Conservation (phyloP, 2,329 filamentous ascomycete genomes). For the Penicillium sp. region DNA sequence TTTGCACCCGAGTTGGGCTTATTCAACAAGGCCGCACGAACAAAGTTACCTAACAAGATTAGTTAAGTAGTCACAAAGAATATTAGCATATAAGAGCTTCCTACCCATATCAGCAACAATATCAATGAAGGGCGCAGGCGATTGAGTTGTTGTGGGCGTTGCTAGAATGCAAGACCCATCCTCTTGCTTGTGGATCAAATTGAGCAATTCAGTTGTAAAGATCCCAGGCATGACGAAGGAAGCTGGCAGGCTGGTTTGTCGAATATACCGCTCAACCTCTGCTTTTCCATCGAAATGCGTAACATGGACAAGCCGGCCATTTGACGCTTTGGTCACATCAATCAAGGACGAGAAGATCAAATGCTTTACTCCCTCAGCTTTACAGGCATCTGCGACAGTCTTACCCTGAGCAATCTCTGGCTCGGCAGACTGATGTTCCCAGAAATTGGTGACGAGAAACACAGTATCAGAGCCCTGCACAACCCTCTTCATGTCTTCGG, state of each 20-base stretch:
- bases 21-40: not conserved
- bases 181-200: slow-evolving; percentile 5
- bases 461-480: slow-evolving; percentile 11
- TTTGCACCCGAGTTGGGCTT: not conserved
- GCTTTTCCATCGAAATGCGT: slow-evolving; percentile 46
- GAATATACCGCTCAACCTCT: slow-evolving; percentile 40
- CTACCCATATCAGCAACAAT: slow-evolving; percentile 45
- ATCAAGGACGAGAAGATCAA: slow-evolving; percentile 11
- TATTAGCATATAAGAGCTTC: slow-evolving; percentile 29
- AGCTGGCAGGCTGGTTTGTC: slow-evolving; percentile 32
- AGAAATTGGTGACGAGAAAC: slow-evolving; percentile 17
- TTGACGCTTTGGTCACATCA: slow-evolving; percentile 6
- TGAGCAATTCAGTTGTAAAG: slow-evolving; percentile 38
- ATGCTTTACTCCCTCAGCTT: slow-evolving; percentile 9
- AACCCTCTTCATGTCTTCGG: not conserved
- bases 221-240: slow-evolving; percentile 45
- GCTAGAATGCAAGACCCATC: slow-evolving; percentile 9
- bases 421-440: slow-evolving; percentile 7
- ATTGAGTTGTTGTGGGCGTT: slow-evolving; percentile 4
- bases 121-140: slow-evolving; percentile 13
- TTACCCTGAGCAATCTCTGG: slow-evolving; percentile 11
- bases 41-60: not conserved
- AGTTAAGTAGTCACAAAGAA: slow-evolving; percentile 13
- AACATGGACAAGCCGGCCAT: slow-evolving; percentile 16
- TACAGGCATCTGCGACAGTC: slow-evolving; percentile 10